Conservation (phyloP, 108 stramenopile genomes). For the Discostella pseudostelligera region DNA sequence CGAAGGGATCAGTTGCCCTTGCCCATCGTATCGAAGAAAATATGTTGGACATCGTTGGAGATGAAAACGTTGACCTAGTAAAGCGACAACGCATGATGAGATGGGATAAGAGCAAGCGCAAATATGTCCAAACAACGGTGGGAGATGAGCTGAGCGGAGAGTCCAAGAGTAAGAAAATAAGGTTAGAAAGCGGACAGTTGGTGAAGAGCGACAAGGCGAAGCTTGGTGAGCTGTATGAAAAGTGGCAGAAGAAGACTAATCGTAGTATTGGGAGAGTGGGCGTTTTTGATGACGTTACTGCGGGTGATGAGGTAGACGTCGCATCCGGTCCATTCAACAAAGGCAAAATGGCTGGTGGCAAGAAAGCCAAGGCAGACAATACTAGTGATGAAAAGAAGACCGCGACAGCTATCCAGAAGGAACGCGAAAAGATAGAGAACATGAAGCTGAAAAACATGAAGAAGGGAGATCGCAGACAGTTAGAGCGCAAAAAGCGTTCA, state of each 20-base stretch:
- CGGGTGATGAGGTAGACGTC: constrained; percentile 42
- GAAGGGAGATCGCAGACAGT: constrained; percentile 48
- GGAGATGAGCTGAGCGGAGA: constrained; percentile 77
- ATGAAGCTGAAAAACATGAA: constrained; percentile 87
- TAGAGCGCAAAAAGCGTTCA: constrained; percentile 36
- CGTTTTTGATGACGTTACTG: constrained; percentile 80
- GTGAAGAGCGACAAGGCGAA: constrained; percentile 90
- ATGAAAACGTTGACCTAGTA: constrained; percentile 89
- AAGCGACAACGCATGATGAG: constrained; percentile 90
- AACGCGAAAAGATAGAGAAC: constrained; percentile 73
- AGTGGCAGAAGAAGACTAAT: constrained; percentile 96
- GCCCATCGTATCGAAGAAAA: constrained; percentile 77
- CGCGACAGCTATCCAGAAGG: constrained; percentile 66
- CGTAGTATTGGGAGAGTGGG: constrained; percentile 83
- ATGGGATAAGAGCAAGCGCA: constrained; percentile 95
- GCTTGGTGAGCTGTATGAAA: constrained; percentile 92
- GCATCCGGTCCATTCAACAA: constrained; percentile 29
- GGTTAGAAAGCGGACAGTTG: constrained; percentile 80
- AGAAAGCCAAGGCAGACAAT: constrained; percentile 18
- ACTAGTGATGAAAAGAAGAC: constrained; percentile 49
- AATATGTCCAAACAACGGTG: constrained; percentile 89
- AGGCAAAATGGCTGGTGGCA: constrained; percentile 37
- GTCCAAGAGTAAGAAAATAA: constrained; percentile 74
- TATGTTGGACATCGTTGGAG: constrained; percentile 94
- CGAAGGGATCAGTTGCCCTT: constrained; percentile 63